Percentiles rank a stretch among this genome's conserved stretches.
These are phyloP conservation scores for Chalciporus pseudorubinellus DNA, from an alignment of 768 basidiomycete genomes.

Conservation along the genomic window DNA sequence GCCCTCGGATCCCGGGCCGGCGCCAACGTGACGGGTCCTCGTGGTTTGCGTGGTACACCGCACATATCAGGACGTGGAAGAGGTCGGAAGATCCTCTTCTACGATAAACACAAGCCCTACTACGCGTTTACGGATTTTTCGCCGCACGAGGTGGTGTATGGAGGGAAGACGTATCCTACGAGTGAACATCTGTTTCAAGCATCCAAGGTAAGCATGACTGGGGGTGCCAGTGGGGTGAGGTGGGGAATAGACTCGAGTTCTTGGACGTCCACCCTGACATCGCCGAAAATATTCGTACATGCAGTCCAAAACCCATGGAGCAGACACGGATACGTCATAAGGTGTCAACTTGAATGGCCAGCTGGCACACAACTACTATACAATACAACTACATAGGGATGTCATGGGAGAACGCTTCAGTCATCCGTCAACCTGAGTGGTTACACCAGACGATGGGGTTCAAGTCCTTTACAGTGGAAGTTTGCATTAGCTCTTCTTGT, in stretches of 20 bases:
- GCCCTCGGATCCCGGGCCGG: conserved; percentile 20
- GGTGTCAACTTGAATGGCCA: no score
- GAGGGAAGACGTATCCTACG: conserved; percentile 65
- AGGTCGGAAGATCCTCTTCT: conserved; percentile 47
- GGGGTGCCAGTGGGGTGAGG: no score
- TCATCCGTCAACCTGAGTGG: no score
- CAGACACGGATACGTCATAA: no score
- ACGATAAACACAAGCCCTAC: conserved; percentile 60
- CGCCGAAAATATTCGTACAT: conserved; percentile 68
- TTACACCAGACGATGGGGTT: no score
- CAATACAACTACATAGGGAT: no score
- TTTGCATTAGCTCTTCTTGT: no score
- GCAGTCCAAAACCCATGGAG: conserved; percentile 53
- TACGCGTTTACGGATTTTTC: conserved; percentile 78
- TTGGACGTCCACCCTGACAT: conserved; percentile 56
- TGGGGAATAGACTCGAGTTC: no score
- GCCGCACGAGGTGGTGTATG: conserved; percentile 60
- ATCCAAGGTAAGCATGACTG: conserved; percentile 54
- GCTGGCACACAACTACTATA: no score
- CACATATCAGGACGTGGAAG: neutral
- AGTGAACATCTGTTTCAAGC: conserved; percentile 79
- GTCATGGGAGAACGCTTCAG: no score
- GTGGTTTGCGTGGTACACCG: neutral
- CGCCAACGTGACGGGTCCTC: neutral
- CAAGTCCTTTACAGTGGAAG: no score